phyloP scores from a whole-genome alignment of 441 rosid genomes.

The Hura crepitans region DNA sequence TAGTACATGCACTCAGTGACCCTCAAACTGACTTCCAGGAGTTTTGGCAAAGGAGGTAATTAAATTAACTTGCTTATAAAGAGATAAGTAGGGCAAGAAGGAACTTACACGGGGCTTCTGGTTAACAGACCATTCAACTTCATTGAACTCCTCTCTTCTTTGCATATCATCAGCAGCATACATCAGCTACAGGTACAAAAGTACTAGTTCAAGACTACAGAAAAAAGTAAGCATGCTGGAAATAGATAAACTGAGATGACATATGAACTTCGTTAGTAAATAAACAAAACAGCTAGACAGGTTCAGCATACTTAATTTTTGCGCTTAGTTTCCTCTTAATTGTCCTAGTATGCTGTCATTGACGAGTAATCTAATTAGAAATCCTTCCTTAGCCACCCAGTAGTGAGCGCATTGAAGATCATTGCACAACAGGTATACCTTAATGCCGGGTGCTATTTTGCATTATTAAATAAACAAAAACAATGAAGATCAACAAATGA shows the following conservation, averaged over 20 bases:
- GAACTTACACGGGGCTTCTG: constrained; percentile 64
- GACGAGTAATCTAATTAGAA: background rate
- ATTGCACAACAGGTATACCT: background rate
- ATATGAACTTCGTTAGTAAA: background rate
- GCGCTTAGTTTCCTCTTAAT: background rate
- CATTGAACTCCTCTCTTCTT: constrained; percentile 64
- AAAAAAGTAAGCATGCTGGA: background rate
- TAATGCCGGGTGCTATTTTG: background rate
- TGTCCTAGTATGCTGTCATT: background rate
- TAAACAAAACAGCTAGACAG: background rate
- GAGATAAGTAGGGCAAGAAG: constrained; percentile 2
- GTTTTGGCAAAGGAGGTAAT: constrained; percentile 1
- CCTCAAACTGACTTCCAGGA: background rate
- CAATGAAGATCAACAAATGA: background rate
- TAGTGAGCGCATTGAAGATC: background rate
- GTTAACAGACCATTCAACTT: constrained; percentile 66
- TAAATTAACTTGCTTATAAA: constrained; percentile 5
- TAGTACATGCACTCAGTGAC: background rate
- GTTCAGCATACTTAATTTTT: background rate
- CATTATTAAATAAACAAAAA: background rate
- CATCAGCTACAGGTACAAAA: constrained; percentile 45
- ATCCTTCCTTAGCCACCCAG: background rate
- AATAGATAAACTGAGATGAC: background rate
- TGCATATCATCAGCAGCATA: constrained; percentile 34
- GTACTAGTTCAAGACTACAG: constrained; percentile 18